Percentiles rank a stretch among this genome's conserved stretches.
phyloP scores from a whole-genome alignment of 2,329 filamentous ascomycete genomes.

The Xylariomycetidae sp. region DNA sequence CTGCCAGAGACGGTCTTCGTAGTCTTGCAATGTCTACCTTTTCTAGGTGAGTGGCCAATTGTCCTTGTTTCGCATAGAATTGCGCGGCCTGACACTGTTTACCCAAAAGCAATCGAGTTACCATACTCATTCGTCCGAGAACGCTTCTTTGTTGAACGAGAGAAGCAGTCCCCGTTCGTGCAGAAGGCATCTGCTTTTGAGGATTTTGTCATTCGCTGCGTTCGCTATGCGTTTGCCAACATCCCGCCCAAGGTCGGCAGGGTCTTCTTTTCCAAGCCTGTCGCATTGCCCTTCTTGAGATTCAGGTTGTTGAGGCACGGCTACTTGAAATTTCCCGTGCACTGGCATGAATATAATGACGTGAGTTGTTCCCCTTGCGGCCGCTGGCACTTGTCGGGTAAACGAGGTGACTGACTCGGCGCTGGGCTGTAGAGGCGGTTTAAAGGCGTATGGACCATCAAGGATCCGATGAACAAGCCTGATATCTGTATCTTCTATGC shows the following conservation, averaged over 20 bases:
- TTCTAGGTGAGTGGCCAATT: constrained; percentile 57
- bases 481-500: constrained; percentile 80
- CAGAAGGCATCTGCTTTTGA: constrained; percentile 68
- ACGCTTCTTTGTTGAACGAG: constrained; percentile 42
- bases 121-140: constrained; percentile 56
- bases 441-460: constrained; percentile 66
- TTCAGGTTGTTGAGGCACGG: constrained; percentile 75
- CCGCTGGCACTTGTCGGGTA: neutral
- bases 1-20: constrained; percentile 54
- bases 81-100: too few relatives aligned
- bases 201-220: constrained; percentile 71
- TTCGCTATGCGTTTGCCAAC: constrained; percentile 71
- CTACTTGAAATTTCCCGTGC: constrained; percentile 54
- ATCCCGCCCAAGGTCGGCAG: constrained; percentile 65
- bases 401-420: too few relatives aligned
- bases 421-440: constrained; percentile 42
- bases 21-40: constrained; percentile 61
- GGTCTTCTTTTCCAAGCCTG: constrained; percentile 72
- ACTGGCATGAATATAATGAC: constrained; percentile 54
- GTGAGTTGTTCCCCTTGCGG: constrained; percentile 29
- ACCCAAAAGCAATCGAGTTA: constrained; percentile 57
- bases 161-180: constrained; percentile 57
- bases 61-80: too few relatives aligned
- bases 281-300: constrained; percentile 67
- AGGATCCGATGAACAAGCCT: constrained; percentile 54